Percentiles rank a stretch among this genome's conserved stretches.
Conservation (phyloP, 2,329 filamentous ascomycete species). For the Beauveria sp. region DNA sequence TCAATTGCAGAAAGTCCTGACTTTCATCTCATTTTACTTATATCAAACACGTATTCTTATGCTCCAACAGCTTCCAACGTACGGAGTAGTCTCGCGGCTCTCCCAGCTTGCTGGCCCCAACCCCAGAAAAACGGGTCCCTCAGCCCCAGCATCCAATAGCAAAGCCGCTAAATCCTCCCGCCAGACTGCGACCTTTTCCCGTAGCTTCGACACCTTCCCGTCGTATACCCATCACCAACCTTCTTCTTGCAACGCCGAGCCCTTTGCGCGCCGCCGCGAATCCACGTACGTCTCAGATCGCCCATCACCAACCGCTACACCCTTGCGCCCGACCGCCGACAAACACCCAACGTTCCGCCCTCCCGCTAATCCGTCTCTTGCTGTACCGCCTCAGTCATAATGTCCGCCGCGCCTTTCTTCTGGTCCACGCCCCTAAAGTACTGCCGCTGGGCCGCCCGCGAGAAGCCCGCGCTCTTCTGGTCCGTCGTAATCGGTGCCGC, state of each 20-base stretch:
- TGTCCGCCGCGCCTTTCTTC: constrained; percentile 66
- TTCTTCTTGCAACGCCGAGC: neutral
- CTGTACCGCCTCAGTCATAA: constrained; percentile 23
- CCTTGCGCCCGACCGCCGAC: too few species aligned
- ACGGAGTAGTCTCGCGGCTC: neutral
- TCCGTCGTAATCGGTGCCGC: constrained; percentile 65
- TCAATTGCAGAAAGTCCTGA: neutral
- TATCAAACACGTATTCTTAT: neutral
- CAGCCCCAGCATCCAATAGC: neutral
- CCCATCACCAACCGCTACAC: too few species aligned
- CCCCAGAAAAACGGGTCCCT: neutral
- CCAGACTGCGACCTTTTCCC: constrained; percentile 9
- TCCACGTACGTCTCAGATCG: neutral
- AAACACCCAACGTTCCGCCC: neutral
- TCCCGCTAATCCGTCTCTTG: neutral
- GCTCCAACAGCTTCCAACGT: neutral
- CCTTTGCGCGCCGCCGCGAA: neutral
- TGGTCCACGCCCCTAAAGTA: constrained; percentile 78
- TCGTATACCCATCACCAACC: neutral
- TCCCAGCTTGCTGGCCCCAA: neutral
- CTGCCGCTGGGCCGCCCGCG: constrained; percentile 78
- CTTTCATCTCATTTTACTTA: too few species aligned
- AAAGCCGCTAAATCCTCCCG: neutral
- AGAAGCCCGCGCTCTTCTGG: constrained; percentile 89
- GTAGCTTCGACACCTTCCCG: neutral